phyloP scores from a whole-genome alignment of 441 rosid species.

The Breynia disticha region DNA sequence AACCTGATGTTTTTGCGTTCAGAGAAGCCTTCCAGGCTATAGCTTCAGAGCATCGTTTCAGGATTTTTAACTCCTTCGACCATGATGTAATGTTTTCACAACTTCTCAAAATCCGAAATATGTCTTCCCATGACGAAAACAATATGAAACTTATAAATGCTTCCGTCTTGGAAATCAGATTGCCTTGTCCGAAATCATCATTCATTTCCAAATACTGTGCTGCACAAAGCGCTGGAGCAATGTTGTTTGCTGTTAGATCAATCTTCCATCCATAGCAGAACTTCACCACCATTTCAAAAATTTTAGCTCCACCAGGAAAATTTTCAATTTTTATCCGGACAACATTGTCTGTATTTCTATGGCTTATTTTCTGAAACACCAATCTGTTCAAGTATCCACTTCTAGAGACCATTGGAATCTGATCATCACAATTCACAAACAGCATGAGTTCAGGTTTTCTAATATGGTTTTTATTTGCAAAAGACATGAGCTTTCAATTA shows the following conservation, averaged over 20 bases:
- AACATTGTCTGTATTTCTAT: slow-evolving; percentile 8
- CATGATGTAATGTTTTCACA: slow-evolving; percentile 34
- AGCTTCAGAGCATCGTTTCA: slow-evolving; percentile 42
- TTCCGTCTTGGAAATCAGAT: slow-evolving; percentile 37
- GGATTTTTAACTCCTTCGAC: slow-evolving; percentile 33
- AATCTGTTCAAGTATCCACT: slow-evolving; percentile 44
- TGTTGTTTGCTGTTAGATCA: slow-evolving; percentile 34
- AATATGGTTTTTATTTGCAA: neutral
- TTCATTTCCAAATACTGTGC: slow-evolving; percentile 52
- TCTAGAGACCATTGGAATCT: slow-evolving; percentile 51
- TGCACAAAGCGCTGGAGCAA: slow-evolving; percentile 37
- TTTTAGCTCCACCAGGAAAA: slow-evolving; percentile 42
- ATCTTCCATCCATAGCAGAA: slow-evolving; percentile 53
- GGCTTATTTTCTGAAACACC: slow-evolving; percentile 24
- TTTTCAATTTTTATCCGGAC: slow-evolving; percentile 21
- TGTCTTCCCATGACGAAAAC: slow-evolving; percentile 43
- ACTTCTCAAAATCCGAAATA: slow-evolving; percentile 33
- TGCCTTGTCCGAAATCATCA: slow-evolving; percentile 33
- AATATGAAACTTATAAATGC: slow-evolving; percentile 30
- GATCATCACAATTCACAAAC: slow-evolving; percentile 4
- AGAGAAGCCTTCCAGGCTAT: slow-evolving; percentile 43
- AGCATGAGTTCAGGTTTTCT: neutral
- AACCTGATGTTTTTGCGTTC: slow-evolving; percentile 16
- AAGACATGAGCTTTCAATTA: neutral
- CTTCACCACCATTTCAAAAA: slow-evolving; percentile 31